Evolutionary conservation across 2,329 filamentous ascomycete species (phyloP).

Genomic region (Fusarium avenaceum): DNA sequence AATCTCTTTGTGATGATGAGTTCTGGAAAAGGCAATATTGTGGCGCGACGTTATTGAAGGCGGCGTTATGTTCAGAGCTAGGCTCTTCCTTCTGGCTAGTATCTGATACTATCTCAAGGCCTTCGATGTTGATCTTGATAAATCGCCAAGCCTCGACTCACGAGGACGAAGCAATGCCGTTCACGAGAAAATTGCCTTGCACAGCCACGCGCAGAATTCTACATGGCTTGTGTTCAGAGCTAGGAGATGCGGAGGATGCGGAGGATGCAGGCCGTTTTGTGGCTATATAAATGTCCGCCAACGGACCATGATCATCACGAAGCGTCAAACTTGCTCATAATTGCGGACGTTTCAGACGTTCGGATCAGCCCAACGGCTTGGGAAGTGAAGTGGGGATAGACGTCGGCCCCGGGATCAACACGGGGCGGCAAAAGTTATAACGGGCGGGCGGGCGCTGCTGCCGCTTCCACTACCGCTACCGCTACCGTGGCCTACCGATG

Average conservation of each 20-base stretch:
- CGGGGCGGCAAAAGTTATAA: slow-evolving; percentile 31
- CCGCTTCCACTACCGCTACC: slow-evolving; percentile 1
- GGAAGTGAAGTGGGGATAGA: slow-evolving; percentile 14
- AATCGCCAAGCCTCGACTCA: background rate
- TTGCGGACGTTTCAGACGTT: slow-evolving; percentile 11
- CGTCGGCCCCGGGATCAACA: slow-evolving; percentile 9
- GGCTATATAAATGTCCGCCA: background rate
- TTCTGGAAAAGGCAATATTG: slow-evolving; percentile 24
- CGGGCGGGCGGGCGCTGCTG: slow-evolving; percentile 35
- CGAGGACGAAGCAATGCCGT: background rate
- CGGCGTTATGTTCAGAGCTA: slow-evolving; percentile 15
- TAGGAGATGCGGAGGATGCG: background rate
- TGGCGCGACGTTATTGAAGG: slow-evolving; percentile 38
- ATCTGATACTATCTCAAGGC: slow-evolving; percentile 1
- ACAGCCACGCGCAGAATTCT: background rate
- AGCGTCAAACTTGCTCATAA: background rate
- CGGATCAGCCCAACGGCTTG: background rate
- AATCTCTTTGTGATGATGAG: background rate
- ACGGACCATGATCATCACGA: background rate
- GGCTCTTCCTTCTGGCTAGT: background rate
- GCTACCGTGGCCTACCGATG: background rate
- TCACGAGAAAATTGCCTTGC: background rate
- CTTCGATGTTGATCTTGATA: slow-evolving; percentile 2
- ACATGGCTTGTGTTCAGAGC: background rate
- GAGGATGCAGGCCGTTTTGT: background rate